Conservation (phyloP, 495 filamentous ascomycete species). For the Apiosordaria backusii region DNA sequence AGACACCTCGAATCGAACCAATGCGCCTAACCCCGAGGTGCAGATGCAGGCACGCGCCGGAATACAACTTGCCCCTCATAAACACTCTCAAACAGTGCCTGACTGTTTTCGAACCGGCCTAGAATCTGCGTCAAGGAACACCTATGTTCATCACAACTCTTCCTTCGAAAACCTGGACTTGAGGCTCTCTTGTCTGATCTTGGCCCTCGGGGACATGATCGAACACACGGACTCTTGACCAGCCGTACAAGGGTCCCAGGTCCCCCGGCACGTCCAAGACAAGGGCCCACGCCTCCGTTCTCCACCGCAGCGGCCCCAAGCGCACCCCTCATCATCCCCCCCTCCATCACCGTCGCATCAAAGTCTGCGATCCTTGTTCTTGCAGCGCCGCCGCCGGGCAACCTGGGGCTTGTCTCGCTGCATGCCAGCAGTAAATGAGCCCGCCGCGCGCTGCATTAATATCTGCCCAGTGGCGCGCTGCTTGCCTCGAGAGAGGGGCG, state of each 20-base stretch:
- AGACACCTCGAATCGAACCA: slow-evolving; percentile 4
- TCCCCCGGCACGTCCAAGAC: slow-evolving; percentile 7
- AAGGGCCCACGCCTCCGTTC: slow-evolving; percentile 21
- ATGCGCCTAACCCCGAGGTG: slow-evolving; percentile 9
- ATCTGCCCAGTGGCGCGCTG: slow-evolving; percentile 27
- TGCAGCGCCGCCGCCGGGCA: slow-evolving; percentile 26
- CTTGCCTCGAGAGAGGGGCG: background rate
- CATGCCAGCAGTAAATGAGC: slow-evolving; percentile 8
- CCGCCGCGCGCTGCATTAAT: slow-evolving; percentile 20
- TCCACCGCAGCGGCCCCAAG: slow-evolving; percentile 23
- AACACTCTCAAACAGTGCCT: background rate
- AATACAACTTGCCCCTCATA: slow-evolving; percentile 12
- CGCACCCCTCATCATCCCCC: slow-evolving; percentile 23
- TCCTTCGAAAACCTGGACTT: background rate
- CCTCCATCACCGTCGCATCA: slow-evolving; percentile 38
- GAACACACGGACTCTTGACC: slow-evolving; percentile 13
- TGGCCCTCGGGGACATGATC: slow-evolving; percentile 11
- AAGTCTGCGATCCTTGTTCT: slow-evolving; percentile 29
- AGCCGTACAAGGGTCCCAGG: slow-evolving; percentile 2
- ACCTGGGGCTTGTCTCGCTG: no score
- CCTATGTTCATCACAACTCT: background rate
- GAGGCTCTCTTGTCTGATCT: slow-evolving; percentile 4
- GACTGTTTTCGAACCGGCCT: background rate
- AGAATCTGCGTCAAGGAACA: background rate
- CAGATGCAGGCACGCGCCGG: slow-evolving; percentile 17